These are phyloP conservation scores for Vitis rupestris DNA, from an alignment of 164 flowering plant genomes.

Conservation along the genomic window DNA sequence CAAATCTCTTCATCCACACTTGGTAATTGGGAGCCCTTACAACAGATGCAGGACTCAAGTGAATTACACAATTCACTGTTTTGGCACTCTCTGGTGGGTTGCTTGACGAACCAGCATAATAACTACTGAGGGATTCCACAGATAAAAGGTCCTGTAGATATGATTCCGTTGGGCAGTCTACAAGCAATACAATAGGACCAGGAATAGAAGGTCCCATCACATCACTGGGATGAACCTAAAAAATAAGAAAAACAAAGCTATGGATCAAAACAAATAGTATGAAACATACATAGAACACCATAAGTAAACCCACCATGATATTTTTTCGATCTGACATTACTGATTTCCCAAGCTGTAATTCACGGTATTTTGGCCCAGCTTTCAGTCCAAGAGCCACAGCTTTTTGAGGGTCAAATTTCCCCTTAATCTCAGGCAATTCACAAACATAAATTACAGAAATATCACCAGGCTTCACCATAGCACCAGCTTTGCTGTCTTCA, in stretches of 20 bases:
- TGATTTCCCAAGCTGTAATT: slow-evolving; percentile 79
- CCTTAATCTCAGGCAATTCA: slow-evolving; percentile 87
- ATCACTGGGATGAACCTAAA: slow-evolving; percentile 91
- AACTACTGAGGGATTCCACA: slow-evolving; percentile 45
- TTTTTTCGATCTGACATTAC: slow-evolving; percentile 76
- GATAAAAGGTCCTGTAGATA: slow-evolving; percentile 61
- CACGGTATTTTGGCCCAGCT: slow-evolving; percentile 86
- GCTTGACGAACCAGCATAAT: slow-evolving; percentile 44
- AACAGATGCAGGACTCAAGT: slow-evolving; percentile 72
- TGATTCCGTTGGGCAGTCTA: slow-evolving; percentile 83
- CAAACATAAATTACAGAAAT: slow-evolving; percentile 85
- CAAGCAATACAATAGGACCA: slow-evolving; percentile 86
- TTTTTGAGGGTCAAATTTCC: slow-evolving; percentile 82
- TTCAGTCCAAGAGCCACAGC: slow-evolving; percentile 83
- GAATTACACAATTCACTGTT: slow-evolving; percentile 76
- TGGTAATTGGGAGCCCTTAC: slow-evolving; percentile 48
- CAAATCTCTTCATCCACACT: slow-evolving; percentile 87
- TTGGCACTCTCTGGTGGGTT: slow-evolving; percentile 27
- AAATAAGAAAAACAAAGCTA: slow-evolving; percentile 13
- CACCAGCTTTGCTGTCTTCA: slow-evolving; percentile 6
- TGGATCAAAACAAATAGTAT: slow-evolving; percentile 1
- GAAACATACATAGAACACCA: not conserved
- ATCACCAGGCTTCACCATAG: slow-evolving; percentile 63
- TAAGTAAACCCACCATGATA: slow-evolving; percentile 54
- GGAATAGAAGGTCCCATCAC: slow-evolving; percentile 90